phyloP scores from a whole-genome alignment of 768 basidiomycete genomes.

The Phlegmacium glaucopus region DNA sequence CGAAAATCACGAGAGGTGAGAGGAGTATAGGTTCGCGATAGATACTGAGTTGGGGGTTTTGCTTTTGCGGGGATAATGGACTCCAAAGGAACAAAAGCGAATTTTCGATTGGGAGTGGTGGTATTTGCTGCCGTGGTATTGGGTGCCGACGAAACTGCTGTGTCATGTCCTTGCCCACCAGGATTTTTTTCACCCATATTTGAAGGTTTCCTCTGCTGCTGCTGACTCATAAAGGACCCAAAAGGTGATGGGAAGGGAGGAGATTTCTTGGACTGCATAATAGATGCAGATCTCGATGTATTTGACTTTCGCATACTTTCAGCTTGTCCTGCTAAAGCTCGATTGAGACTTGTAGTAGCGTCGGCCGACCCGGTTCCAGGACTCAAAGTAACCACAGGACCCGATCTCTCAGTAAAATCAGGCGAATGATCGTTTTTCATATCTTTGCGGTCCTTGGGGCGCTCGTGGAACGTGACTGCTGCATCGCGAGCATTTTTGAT shows the following conservation, averaged over 20 bases:
- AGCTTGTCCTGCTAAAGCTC: slow-evolving; percentile 38
- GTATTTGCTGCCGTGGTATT: slow-evolving; percentile 7
- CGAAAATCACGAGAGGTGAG: slow-evolving; percentile 73
- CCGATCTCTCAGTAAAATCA: slow-evolving; percentile 24
- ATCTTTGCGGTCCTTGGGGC: slow-evolving; percentile 47
- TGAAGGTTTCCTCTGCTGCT: slow-evolving; percentile 40
- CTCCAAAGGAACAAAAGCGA: slow-evolving; percentile 64
- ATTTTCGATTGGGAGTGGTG: slow-evolving; percentile 21
- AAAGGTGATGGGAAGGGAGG: slow-evolving; percentile 52
- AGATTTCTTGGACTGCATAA: slow-evolving; percentile 26
- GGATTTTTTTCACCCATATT: slow-evolving; percentile 19
- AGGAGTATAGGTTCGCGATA: slow-evolving; percentile 70
- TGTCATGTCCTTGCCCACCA: slow-evolving; percentile 11
- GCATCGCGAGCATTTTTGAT: slow-evolving; percentile 67
- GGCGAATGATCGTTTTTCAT: slow-evolving; percentile 14
- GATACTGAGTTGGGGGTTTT: slow-evolving; percentile 83
- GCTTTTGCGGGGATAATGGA: slow-evolving; percentile 78
- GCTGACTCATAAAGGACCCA: slow-evolving; percentile 50
- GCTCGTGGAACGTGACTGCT: slow-evolving; percentile 45
- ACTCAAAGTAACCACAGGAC: slow-evolving; percentile 42
- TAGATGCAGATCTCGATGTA: slow-evolving; percentile 32
- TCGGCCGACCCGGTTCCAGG: slow-evolving; percentile 24
- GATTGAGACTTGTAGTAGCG: slow-evolving; percentile 32
- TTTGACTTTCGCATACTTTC: slow-evolving; percentile 21
- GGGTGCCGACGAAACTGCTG: slow-evolving; percentile 4